Evolutionary conservation across 169 alveolate genomes (phyloP).

Genomic region (Pseudocohnilembus persalinus): DNA sequence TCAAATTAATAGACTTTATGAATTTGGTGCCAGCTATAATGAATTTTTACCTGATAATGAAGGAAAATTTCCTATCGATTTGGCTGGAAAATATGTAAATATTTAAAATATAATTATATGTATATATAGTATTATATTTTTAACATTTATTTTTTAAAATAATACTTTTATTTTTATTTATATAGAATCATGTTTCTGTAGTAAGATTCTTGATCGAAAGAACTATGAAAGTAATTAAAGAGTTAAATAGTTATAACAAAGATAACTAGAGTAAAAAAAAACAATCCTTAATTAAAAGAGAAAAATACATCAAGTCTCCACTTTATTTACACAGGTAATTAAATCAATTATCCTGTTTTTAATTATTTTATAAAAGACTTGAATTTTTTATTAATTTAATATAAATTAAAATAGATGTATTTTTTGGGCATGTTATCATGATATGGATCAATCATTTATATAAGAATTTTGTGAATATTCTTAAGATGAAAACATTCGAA

Average conservation of each 20-base stretch:
- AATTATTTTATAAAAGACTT: too few species aligned
- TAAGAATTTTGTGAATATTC: neutral
- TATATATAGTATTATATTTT: neutral
- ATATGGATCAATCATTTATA: neutral
- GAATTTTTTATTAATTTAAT: too few species aligned
- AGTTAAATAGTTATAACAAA: too few species aligned
- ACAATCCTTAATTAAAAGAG: neutral
- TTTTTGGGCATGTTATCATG: neutral
- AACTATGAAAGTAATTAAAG: neutral
- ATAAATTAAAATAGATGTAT: too few species aligned
- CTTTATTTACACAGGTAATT: neutral
- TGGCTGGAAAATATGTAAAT: slow-evolving; percentile 39
- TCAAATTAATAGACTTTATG: neutral
- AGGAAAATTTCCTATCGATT: slow-evolving; percentile 44
- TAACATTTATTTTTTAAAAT: neutral
- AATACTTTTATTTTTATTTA: neutral
- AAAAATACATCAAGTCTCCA: neutral
- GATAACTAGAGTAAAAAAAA: too few species aligned
- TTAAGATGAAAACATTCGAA: neutral
- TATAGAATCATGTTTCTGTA: neutral
- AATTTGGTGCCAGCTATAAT: neutral
- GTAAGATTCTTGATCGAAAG: neutral
- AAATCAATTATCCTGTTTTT: too few species aligned
- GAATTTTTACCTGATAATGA: slow-evolving; percentile 39
- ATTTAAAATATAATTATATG: neutral